A percentile compares a stretch with the other conserved stretches of the same genome.
phyloP scores from a whole-genome alignment of 371 early-diverging fungal genomes.

The Rhizopus delemar region DNA sequence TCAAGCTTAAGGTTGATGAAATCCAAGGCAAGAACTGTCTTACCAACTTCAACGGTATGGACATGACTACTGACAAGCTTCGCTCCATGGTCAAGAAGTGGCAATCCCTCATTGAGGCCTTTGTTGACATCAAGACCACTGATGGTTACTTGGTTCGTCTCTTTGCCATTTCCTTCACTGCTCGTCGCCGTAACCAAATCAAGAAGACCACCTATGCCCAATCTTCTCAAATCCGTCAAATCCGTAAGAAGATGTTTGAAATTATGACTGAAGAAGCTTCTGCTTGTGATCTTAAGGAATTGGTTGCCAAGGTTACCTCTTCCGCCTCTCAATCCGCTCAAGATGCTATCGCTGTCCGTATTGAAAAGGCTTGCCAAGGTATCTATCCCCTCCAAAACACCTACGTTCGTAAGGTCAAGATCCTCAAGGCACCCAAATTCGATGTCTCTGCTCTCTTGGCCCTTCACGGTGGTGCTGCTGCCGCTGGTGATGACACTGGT shows the following conservation, averaged over 20 bases:
- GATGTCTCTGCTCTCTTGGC: constrained; percentile 93
- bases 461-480: constrained; percentile 83
- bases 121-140: constrained; percentile 97
- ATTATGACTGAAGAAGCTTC: constrained; percentile 87
- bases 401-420: constrained; percentile 98
- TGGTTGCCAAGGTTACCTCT: constrained; percentile 90
- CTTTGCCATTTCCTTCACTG: constrained; percentile 97
- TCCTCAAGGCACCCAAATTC: constrained; percentile 95
- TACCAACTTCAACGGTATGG: constrained; percentile 99
- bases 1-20: constrained; percentile 96
- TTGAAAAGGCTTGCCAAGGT: constrained; percentile 93
- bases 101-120: constrained; percentile 98
- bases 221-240: constrained; percentile 90
- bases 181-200: constrained; percentile 88
- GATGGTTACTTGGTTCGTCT: constrained; percentile 98
- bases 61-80: constrained; percentile 98
- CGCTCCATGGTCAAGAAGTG: constrained; percentile 99
- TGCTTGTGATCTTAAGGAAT: constrained; percentile 88
- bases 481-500: constrained; percentile 78
- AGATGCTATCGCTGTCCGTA: constrained; percentile 86
- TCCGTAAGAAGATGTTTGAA: constrained; percentile 99
- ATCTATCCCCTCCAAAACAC: constrained; percentile 99
- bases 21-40: constrained; percentile 97
- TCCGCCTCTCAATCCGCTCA: constrained; percentile 39
- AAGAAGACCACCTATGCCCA: constrained; percentile 98